Evolutionary conservation across 2,329 filamentous ascomycete species (phyloP), one percentile per base, ranked within the genome.

Genomic region (Leptosphaerulina australis): DNA sequence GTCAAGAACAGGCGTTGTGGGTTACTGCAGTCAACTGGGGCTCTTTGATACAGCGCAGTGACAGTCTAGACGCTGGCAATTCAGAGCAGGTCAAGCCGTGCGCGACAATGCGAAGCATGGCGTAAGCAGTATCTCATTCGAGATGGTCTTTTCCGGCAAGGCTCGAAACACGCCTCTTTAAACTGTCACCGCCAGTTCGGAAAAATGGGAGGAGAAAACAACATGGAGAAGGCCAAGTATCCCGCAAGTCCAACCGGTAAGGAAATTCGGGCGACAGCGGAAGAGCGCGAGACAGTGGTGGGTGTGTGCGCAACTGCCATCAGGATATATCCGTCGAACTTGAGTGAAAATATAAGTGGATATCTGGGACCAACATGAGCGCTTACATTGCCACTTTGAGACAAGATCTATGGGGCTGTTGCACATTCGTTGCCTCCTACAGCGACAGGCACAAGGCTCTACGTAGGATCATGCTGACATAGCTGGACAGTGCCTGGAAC

Each of bases 221-320:
- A 21, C 15, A 29, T 20, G 33, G 21, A 25, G 17, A 5, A 22
- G 3, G 10, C 15, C 5, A 8, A 28, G 22, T 21, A 15, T 12
- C 3, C 14, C 20, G 12, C 28, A 24, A 2, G 14, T 12, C 30
- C 11, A 25, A 26, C 41, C 15, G 28, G 15, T 24, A 34, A 14
- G 43, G 36, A 28, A 41, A 29, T 37, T 36, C 25, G 35, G 12
- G 48, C 41, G 41, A 36, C 6, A 14, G 25, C 41, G 48, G 47
- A 51, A 31, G 28, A 41, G 30, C 29, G 41, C 48, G 41, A 41
- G 20, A 15, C 5, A 41, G 31, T 33, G n/a, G 20, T 37, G 34
- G 41, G 37, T 18, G 17, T 51, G 24, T 51, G 31, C 21, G 31
- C 41, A 28, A 18, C 7, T 17, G 4, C 37, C 24, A 17, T 36